phyloP scores from a whole-genome alignment of 78 protist genomes.

The Monosiga brevicollis region DNA sequence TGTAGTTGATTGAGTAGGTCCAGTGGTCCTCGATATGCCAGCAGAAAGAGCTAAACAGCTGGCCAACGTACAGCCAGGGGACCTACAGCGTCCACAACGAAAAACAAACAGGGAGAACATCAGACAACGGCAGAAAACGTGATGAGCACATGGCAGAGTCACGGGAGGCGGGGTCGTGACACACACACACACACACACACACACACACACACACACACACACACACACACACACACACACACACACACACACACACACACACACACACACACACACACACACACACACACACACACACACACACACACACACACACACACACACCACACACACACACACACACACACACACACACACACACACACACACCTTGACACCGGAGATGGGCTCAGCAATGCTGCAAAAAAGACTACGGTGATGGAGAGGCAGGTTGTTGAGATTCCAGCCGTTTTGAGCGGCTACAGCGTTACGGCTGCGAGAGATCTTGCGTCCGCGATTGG shows the following conservation, averaged over 20 bases:
- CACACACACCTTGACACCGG: background rate
- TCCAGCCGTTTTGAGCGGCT: slow-evolving; percentile 12
- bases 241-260: background rate
- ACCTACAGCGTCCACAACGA: too few species aligned
- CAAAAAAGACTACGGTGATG: background rate
- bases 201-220: background rate
- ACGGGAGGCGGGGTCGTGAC: background rate
- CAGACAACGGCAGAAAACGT: too few species aligned
- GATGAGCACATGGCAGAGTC: too few species aligned
- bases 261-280: background rate
- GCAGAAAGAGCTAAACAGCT: slow-evolving; percentile 77
- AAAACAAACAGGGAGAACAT: too few species aligned
- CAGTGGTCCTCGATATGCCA: slow-evolving; percentile 87
- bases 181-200: background rate
- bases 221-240: background rate
- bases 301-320: background rate
- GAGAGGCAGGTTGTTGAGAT: slow-evolving; percentile 17
- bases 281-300: background rate
- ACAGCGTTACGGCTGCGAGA: too few species aligned
- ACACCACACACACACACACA: background rate
- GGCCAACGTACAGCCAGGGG: slow-evolving; percentile 82
- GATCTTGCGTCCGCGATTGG: too few species aligned
- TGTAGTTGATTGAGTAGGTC: slow-evolving; percentile 66
- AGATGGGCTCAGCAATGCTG: background rate
- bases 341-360: background rate